phyloP scores from a whole-genome alignment of 2,329 filamentous ascomycete species.

The Pseudonectria foliicola region DNA sequence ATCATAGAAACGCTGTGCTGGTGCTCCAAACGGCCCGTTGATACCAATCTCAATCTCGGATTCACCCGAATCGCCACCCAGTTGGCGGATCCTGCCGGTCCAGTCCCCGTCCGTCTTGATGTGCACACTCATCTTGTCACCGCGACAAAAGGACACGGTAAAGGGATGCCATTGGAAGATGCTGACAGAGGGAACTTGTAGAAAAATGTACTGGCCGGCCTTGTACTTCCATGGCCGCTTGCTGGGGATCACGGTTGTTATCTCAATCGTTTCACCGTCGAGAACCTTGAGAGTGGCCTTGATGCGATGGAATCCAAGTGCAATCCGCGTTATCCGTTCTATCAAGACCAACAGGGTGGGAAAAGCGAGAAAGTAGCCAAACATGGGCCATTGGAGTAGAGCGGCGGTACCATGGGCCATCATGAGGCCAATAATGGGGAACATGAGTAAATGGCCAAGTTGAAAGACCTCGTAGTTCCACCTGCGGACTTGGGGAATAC shows the following conservation, averaged over 20 bases:
- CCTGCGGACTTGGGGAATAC: slow-evolving; percentile 41
- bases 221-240: slow-evolving; percentile 44
- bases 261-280: slow-evolving; percentile 45
- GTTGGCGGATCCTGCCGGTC: slow-evolving; percentile 39
- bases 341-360: slow-evolving; percentile 43
- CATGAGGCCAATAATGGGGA: slow-evolving; percentile 48
- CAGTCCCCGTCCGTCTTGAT: slow-evolving; percentile 54
- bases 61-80: slow-evolving; percentile 30
- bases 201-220: slow-evolving; percentile 51
- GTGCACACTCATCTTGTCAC: slow-evolving; percentile 45
- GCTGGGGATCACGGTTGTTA: slow-evolving; percentile 41
- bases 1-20: slow-evolving; percentile 51
- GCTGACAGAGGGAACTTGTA: slow-evolving; percentile 46
- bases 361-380: slow-evolving; percentile 49
- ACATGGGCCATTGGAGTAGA: slow-evolving; percentile 47
- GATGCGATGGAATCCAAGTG: slow-evolving; percentile 41
- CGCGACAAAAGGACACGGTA: slow-evolving; percentile 48
- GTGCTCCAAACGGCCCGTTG: slow-evolving; percentile 51
- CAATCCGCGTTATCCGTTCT: slow-evolving; percentile 40
- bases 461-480: slow-evolving; percentile 52
- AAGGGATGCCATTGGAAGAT: slow-evolving; percentile 54
- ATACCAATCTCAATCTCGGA: slow-evolving; percentile 42
- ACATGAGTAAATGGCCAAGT: slow-evolving; percentile 50
- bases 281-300: slow-evolving; percentile 40
- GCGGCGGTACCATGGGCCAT: slow-evolving; percentile 46